phyloP scores from a whole-genome alignment of 164 flowering plant species.

The Brasenia schreberi region DNA sequence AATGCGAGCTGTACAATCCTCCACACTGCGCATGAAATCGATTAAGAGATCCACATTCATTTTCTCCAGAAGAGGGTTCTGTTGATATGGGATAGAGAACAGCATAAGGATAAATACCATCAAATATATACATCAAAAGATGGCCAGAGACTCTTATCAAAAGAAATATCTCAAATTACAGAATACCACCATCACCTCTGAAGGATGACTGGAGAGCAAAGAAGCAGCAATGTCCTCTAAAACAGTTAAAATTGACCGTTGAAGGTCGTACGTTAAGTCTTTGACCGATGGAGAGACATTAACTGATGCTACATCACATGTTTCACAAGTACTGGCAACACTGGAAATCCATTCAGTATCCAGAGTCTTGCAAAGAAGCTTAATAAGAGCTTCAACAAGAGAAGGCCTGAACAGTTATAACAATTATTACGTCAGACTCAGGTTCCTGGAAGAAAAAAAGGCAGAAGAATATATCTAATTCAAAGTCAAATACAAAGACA shows the following conservation, averaged over 20 bases:
- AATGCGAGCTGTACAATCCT: conserved; percentile 49
- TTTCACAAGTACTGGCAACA: conserved; percentile 14
- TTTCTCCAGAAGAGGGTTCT: conserved; percentile 25
- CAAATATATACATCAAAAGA: not conserved
- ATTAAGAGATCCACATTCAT: conserved; percentile 44
- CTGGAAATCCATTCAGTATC: conserved; percentile 26
- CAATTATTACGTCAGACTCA: not conserved
- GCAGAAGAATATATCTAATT: not conserved
- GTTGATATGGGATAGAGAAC: conserved; percentile 7
- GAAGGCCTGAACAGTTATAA: conserved; percentile 26
- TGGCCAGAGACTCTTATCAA: too few species aligned
- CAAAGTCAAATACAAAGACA: not conserved
- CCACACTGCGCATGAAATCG: conserved; percentile 46
- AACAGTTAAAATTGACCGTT: conserved; percentile 45
- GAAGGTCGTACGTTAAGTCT: conserved; percentile 23
- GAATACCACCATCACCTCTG: conserved; percentile 17
- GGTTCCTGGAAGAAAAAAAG: not conserved
- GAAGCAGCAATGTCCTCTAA: conserved; percentile 51
- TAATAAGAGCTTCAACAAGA: conserved; percentile 53
- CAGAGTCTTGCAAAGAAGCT: conserved; percentile 38
- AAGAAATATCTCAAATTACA: not conserved
- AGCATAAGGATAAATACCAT: not conserved
- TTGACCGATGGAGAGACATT: conserved; percentile 11
- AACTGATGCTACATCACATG: conserved; percentile 19
- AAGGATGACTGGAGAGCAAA: conserved; percentile 6